These are phyloP conservation scores for Zygnema cylindricum DNA, from an alignment of 139 green algal genomes.

Conservation along the genomic window DNA sequence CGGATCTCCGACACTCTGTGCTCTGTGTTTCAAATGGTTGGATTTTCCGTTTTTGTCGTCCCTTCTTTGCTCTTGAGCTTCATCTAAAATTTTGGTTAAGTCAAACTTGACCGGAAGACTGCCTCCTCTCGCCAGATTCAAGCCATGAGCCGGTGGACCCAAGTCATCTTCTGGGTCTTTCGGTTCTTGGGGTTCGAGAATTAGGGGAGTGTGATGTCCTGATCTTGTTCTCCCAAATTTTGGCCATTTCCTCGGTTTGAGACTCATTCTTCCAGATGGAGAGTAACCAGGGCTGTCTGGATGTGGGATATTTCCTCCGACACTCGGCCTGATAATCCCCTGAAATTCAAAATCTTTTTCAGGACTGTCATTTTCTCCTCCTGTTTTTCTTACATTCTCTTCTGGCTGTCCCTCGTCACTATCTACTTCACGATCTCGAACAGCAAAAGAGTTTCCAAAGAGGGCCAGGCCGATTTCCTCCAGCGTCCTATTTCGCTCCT, in stretches of 20 bases:
- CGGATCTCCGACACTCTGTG: too few species aligned
- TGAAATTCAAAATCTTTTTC: background rate
- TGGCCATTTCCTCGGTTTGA: background rate
- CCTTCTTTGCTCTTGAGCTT: background rate
- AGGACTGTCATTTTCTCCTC: background rate
- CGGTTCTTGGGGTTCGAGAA: background rate
- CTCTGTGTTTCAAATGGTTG: too few species aligned
- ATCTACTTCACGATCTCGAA: background rate
- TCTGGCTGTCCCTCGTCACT: background rate
- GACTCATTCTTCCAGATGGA: background rate
- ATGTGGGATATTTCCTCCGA: background rate
- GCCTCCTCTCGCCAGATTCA: background rate
- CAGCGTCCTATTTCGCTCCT: background rate
- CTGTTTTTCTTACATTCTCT: background rate
- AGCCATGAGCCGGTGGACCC: background rate
- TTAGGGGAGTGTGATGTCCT: background rate
- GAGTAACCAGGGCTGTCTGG: background rate
- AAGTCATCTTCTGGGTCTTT: background rate
- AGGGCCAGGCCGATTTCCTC: background rate
- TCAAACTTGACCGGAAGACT: background rate
- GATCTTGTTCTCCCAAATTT: background rate
- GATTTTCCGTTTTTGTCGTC: background rate
- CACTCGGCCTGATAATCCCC: background rate
- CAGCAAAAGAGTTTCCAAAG: background rate
- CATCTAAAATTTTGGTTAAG: background rate